Conservation (phyloP, 1,139 yeast genomes). For the Arxiozyma slooffiae region DNA sequence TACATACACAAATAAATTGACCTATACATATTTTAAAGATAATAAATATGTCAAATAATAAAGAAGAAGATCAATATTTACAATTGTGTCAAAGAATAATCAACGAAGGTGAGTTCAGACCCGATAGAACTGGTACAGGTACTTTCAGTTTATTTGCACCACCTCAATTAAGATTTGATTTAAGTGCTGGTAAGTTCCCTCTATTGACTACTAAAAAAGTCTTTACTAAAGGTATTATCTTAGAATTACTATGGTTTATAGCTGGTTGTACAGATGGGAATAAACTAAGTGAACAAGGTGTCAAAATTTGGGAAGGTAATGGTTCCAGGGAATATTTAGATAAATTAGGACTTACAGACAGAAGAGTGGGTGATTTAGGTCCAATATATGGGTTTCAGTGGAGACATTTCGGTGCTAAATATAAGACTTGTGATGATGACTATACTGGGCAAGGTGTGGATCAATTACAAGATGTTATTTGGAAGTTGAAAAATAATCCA, state of each 20-base stretch:
- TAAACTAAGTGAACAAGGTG: slow-evolving; percentile 67
- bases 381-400: slow-evolving; percentile 99
- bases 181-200: slow-evolving; percentile 68
- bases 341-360: slow-evolving; percentile 62
- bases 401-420: slow-evolving; percentile 97
- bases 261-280: slow-evolving; percentile 85
- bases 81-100: slow-evolving; percentile 73
- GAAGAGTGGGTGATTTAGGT: slow-evolving; percentile 91
- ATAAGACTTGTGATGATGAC: slow-evolving; percentile 75
- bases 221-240: slow-evolving; percentile 77
- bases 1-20: not conserved
- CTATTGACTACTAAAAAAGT: slow-evolving; percentile 87
- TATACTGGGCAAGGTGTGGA: slow-evolving; percentile 84
- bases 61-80: slow-evolving; percentile 76
- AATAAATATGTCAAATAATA: slow-evolving; percentile 2
- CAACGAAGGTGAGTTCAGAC: slow-evolving; percentile 76
- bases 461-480: slow-evolving; percentile 71
- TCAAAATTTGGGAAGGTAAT: slow-evolving; percentile 96
- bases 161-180: slow-evolving; percentile 79
- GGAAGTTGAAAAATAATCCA: slow-evolving; percentile 76
- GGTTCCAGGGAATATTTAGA: slow-evolving; percentile 93
- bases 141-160: slow-evolving; percentile 88
- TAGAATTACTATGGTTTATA: slow-evolving; percentile 88
- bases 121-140: slow-evolving; percentile 97
- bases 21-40: not conserved